Evolutionary conservation across 345 rosid genomes (phyloP), one percentile per base, ranked within the genome.

Genomic region (Bretschneidera sinensis): DNA sequence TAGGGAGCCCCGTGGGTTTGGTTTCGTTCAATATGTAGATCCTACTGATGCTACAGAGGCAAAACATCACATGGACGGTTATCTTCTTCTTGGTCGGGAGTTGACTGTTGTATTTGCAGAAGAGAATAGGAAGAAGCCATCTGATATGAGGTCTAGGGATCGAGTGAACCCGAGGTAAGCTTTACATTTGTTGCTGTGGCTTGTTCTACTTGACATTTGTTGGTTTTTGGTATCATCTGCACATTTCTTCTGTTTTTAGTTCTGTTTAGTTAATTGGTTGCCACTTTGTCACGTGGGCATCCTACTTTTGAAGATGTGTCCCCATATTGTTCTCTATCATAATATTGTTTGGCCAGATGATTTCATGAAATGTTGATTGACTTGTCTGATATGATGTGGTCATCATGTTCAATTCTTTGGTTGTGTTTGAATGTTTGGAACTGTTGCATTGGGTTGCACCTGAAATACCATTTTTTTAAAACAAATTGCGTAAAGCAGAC

Each of bases 1-100:
- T 80, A 94, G 99, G 76, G 85, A 81, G 58, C 99, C 97, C 3
- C 96, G 99, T 9, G 99, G 99, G n/a, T 95, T 95, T 86, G 97
- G 99, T 61, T 95, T 95, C 61, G 76, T 95, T 65, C 95, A 95
- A 54, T 95, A 73, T 76, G 78, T 81, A 68, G 92, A 91, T 69
- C 92, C 96, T 57, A 81, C 77, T 69, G 97, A 94, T 75, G 97
- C 99, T 62, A 84, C 84, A 1, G 97, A 90, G 64, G 99, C 99
- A 24, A 86, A 88, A 74, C 71, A 81, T 68, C 84, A 86, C 65
- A 88, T 95, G 99, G 99, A 95, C 79, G 99, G 99, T 11, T 86
- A 81, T 69, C 69, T 91, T 78, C 95, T 94, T 68, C 85, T 71
- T 67, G 97, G 96, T 20, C 83, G 92, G 57, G 96, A 91, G 72